phyloP scores from a whole-genome alignment of 2,329 filamentous ascomycete species.

The Nannizziopsis barbatae region DNA sequence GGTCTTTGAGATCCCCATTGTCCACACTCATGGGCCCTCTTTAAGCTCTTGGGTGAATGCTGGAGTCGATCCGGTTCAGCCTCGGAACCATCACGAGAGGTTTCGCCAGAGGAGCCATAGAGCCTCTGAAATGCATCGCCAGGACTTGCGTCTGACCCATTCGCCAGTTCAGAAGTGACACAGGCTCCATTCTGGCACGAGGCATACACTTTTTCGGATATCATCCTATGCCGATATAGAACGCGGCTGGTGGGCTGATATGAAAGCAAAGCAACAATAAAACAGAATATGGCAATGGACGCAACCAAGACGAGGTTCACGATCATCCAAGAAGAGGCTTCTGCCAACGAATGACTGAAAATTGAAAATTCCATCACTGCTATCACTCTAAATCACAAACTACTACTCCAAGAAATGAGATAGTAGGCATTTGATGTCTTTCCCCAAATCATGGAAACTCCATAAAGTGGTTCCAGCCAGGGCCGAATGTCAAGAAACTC shows the following conservation, averaged over 20 bases:
- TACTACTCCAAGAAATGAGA: background rate
- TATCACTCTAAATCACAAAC: background rate
- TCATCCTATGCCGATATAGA: constrained; percentile 21
- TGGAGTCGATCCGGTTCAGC: background rate
- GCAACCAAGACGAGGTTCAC: background rate
- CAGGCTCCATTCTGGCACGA: constrained; percentile 45
- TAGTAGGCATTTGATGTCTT: background rate
- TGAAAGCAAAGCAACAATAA: constrained; percentile 8
- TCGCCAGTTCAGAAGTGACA: constrained; percentile 48
- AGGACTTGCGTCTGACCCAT: constrained; percentile 44
- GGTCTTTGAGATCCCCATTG: constrained; percentile 55
- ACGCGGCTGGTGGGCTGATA: constrained; percentile 16
- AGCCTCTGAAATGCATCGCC: constrained; percentile 46
- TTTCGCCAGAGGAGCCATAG: constrained; percentile 32
- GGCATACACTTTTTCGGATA: constrained; percentile 40
- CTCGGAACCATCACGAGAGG: background rate
- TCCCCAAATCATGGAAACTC: too few relatives aligned
- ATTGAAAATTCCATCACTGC: constrained; percentile 3
- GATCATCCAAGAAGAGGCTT: background rate
- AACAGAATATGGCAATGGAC: background rate
- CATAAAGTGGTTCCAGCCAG: too few relatives aligned
- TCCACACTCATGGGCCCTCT: constrained; percentile 50
- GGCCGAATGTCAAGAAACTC: too few relatives aligned
- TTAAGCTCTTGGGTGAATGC: constrained; percentile 30
- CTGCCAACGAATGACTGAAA: background rate